Evolutionary conservation across 192 early-diverging fungal genomes (phyloP).

Genomic region (Podila horticola): DNA sequence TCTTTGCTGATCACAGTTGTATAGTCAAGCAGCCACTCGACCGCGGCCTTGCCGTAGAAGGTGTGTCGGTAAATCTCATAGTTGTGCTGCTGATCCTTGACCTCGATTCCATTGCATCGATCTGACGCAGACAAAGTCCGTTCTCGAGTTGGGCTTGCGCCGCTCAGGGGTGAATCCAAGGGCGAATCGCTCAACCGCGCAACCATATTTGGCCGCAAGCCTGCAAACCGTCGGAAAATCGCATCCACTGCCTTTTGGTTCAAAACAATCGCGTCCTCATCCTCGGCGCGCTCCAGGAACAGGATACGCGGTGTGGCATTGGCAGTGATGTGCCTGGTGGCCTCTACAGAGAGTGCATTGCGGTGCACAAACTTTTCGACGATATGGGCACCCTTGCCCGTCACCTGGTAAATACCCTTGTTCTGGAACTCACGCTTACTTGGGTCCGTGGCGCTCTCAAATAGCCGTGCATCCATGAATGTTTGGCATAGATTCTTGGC

Average conservation of each 20-base stretch:
- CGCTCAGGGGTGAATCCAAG: conserved; percentile 8
- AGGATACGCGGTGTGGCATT: conserved; percentile 40
- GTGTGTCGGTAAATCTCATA: conserved; percentile 54
- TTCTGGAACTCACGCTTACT: conserved; percentile 58
- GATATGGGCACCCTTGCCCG: conserved; percentile 61
- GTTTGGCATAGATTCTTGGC: conserved; percentile 64
- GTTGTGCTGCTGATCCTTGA: conserved; percentile 55
- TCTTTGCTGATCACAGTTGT: conserved; percentile 59
- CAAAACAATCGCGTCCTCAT: conserved; percentile 62
- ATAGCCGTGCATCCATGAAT: conserved; percentile 62
- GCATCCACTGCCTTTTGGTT: conserved; percentile 46
- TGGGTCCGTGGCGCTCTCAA: conserved; percentile 58
- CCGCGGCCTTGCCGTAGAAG: conserved; percentile 57
- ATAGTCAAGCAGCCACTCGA: conserved; percentile 62
- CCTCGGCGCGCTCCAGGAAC: conserved; percentile 55
- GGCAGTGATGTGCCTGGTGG: conserved; percentile 55
- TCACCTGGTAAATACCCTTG: conserved; percentile 58
- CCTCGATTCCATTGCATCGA: conserved; percentile 56
- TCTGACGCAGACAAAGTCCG: conserved; percentile 26
- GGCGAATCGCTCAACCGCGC: neutral
- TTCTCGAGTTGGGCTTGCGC: conserved; percentile 21
- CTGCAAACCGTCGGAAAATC: conserved; percentile 56
- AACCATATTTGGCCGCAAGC: conserved; percentile 48
- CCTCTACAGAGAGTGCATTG: conserved; percentile 46
- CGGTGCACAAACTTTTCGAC: conserved; percentile 58